Evolutionary conservation across 2,329 filamentous ascomycete genomes (phyloP), one percentile per base, ranked within the genome.

Genomic region (Onygenales sp.): DNA sequence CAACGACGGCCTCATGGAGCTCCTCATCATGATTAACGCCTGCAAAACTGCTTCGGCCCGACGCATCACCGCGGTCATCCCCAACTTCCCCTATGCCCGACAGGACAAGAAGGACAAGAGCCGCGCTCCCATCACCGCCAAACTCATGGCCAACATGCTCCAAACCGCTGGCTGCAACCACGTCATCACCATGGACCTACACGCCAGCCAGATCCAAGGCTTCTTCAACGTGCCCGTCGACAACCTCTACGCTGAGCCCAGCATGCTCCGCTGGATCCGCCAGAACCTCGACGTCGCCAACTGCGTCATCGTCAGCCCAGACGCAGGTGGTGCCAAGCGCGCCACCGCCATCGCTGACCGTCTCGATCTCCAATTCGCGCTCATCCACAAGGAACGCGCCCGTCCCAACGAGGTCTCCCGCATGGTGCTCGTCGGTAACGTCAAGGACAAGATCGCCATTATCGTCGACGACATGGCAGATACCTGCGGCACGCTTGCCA

Each of bases 21-120:
- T 97, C 39, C 81, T 97, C 61, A 96, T 97, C 74, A 95, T 96
- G 85, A 94, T 96, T 72, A 94, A 95, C 68, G 92, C 92, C 59
- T 96, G 92, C 78, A 86, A 88, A 69, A 88, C 85, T 27, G 86
- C 86, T 43, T 87, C 84, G 38, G 92, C 92, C 10, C 84, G 91
- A 59, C 87, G 92, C 59, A 95, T 97, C 73, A 96, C 92, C 21
- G 92, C 90, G 59, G 89, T 96, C 59, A 87, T 96, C 50, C 92
- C 92, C 61, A 96, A 95, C 73, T 97, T 95, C 73, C 91, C 91
- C 32, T 97, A 97, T 67, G 91, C 92, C 11, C 84, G 92, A 49
- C 92, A 97, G 74, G 93, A 97, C 72, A 97, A 97, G 78, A 97
- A 97, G 75, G 91, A 95, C 75, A 87, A 89, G 77, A 93, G 87